Percentiles rank a stretch among this genome's conserved stretches.
Conservation (phyloP, 1,284 basidiomycete genomes). For the Ganoderma multipileum region DNA sequence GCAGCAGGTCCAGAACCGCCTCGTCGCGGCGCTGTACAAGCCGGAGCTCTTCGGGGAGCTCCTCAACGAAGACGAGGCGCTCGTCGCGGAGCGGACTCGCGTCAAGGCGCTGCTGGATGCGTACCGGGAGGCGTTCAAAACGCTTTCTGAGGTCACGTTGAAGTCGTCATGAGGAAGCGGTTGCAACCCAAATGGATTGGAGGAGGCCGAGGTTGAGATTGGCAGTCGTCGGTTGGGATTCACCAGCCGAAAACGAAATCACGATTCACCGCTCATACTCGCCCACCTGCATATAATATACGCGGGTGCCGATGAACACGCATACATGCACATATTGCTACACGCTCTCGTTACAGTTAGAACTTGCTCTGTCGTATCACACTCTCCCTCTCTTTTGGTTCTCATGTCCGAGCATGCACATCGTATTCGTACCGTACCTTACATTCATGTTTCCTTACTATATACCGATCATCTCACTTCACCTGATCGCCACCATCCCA, state of each 20-base stretch:
- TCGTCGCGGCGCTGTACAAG: slow-evolving; percentile 94
- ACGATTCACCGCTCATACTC: background rate
- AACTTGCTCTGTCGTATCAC: slow-evolving; percentile 4
- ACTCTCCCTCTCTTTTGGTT: background rate
- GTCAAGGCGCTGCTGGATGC: slow-evolving; percentile 96
- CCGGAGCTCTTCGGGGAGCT: slow-evolving; percentile 91
- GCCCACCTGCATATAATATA: background rate
- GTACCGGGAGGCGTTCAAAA: slow-evolving; percentile 97
- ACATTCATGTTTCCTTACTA: background rate
- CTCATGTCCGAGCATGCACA: background rate
- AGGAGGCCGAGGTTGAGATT: background rate
- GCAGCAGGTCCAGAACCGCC: slow-evolving; percentile 94
- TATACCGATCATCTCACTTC: background rate
- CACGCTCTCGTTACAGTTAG: slow-evolving; percentile 5
- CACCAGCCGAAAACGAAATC: background rate
- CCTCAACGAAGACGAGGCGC: slow-evolving; percentile 94
- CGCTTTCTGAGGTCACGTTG: slow-evolving; percentile 77
- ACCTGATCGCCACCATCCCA: background rate
- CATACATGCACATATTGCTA: background rate
- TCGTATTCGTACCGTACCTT: slow-evolving; percentile 5
- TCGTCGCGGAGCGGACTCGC: slow-evolving; percentile 92
- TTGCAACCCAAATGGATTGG: background rate
- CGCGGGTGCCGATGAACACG: background rate
- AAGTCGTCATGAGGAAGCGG: slow-evolving; percentile 47
- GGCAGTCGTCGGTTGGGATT: background rate